Percentiles rank a stretch among this genome's conserved stretches.
phyloP scores from a whole-genome alignment of 1,139 yeast species.

The Candida neerlandica region DNA sequence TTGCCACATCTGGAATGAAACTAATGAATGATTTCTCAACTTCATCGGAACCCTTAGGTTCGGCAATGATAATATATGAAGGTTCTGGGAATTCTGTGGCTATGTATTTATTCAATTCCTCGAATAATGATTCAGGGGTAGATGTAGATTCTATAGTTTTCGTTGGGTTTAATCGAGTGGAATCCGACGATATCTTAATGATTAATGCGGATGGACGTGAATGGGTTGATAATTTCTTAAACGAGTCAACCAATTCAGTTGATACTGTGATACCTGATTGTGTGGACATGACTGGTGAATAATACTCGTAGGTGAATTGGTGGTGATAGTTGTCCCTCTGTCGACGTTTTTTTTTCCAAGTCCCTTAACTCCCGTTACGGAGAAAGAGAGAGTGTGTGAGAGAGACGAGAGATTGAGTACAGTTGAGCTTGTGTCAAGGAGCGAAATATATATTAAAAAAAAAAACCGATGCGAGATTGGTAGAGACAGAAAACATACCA shows the following conservation, averaged over 20 bases:
- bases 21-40: constrained; percentile 61
- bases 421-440: not conserved
- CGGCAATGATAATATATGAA: constrained; percentile 54
- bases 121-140: constrained; percentile 32
- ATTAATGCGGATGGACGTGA: constrained; percentile 29
- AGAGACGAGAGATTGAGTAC: not conserved
- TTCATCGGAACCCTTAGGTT: constrained; percentile 5
- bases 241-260: constrained; percentile 38
- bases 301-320: not conserved
- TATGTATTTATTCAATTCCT: constrained; percentile 34
- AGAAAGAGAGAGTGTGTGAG: too few relatives aligned
- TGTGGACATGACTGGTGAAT: constrained; percentile 52
- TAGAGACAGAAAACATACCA: not conserved
- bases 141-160: constrained; percentile 31
- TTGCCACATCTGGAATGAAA: constrained; percentile 85
- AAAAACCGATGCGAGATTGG: constrained; percentile 4
- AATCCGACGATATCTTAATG: constrained; percentile 47
- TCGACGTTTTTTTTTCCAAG: not conserved
- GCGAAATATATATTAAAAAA: too few relatives aligned
- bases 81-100: constrained; percentile 51
- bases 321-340: not conserved
- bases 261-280: constrained; percentile 71
- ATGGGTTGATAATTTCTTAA: constrained; percentile 21
- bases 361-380: too few relatives aligned
- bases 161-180: constrained; percentile 47